These are phyloP conservation scores for Agapanthus africanus DNA, from an alignment of 106 monocot genomes.

Conservation along the genomic window DNA sequence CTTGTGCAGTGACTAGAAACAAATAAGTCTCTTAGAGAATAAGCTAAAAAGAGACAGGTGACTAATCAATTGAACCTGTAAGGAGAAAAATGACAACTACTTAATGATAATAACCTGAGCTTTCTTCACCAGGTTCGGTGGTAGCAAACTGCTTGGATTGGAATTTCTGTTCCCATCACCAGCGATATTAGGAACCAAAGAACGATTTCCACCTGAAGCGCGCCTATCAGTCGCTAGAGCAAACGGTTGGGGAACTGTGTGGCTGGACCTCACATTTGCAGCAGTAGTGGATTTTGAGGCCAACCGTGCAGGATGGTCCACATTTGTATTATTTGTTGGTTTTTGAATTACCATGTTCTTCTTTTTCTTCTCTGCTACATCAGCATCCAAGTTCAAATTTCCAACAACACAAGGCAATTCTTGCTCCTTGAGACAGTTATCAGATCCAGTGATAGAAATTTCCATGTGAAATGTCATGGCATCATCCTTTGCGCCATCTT, in stretches of 20 bases:
- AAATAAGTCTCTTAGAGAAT: no score
- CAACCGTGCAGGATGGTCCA: slow-evolving; percentile 8
- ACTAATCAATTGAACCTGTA: no score
- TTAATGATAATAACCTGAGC: slow-evolving; percentile 21
- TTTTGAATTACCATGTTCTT: slow-evolving; percentile 7
- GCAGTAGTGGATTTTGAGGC: not conserved
- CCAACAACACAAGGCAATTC: slow-evolving; percentile 8
- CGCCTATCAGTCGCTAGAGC: slow-evolving; percentile 34
- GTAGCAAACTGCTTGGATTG: slow-evolving; percentile 8
- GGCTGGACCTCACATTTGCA: slow-evolving; percentile 1
- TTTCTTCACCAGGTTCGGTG: slow-evolving; percentile 15
- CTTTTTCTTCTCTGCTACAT: slow-evolving; percentile 14
- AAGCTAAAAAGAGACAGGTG: no score
- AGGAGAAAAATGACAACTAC: no score
- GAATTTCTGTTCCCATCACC: slow-evolving; percentile 14
- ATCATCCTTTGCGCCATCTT: slow-evolving; percentile 2
- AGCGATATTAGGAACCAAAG: slow-evolving; percentile 3
- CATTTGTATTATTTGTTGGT: slow-evolving; percentile 5
- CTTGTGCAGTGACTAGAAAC: no score
- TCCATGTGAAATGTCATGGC: not conserved
- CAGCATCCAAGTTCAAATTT: slow-evolving; percentile 15
- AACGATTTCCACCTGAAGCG: slow-evolving; percentile 14
- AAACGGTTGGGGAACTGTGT: slow-evolving; percentile 14
- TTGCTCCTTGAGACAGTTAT: slow-evolving; percentile 4
- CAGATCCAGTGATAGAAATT: not conserved